Conservation (phyloP, 805 yeast species). For the Wickerhamomyces pijperi region DNA sequence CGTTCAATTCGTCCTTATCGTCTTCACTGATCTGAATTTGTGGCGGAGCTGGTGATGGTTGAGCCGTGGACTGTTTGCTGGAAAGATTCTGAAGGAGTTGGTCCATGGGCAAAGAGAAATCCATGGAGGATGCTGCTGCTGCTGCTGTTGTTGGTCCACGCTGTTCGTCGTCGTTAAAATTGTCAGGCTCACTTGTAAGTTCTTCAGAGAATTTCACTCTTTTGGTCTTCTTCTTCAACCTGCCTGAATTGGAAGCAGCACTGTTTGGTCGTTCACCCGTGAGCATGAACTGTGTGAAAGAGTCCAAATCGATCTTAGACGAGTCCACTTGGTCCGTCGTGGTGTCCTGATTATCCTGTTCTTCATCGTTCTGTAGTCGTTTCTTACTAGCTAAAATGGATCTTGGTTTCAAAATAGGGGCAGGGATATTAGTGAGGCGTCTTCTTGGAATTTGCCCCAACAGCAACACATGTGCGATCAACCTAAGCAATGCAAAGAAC, state of each 20-base stretch:
- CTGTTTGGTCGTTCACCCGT: slow-evolving; percentile 60
- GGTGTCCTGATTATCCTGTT: slow-evolving; percentile 21
- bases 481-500: slow-evolving; percentile 77
- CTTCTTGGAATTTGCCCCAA: slow-evolving; percentile 42
- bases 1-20: slow-evolving; percentile 57
- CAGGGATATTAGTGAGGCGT: slow-evolving; percentile 36
- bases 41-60: slow-evolving; percentile 19
- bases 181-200: slow-evolving; percentile 20
- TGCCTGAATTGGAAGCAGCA: slow-evolving; percentile 6
- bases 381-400: slow-evolving; percentile 61
- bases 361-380: slow-evolving; percentile 33
- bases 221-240: slow-evolving; percentile 28
- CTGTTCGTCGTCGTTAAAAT: slow-evolving; percentile 7
- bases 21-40: slow-evolving; percentile 46
- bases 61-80: slow-evolving; percentile 30
- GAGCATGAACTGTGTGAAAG: slow-evolving; percentile 72
- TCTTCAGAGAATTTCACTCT: slow-evolving; percentile 68
- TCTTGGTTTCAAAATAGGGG: slow-evolving; percentile 70
- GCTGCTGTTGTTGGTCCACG: no score
- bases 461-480: slow-evolving; percentile 58
- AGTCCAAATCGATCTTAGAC: slow-evolving; percentile 67
- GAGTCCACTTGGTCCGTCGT: slow-evolving; percentile 4
- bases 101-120: slow-evolving; percentile 67
- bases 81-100: slow-evolving; percentile 46
- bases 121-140: no score